phyloP scores from a whole-genome alignment of 192 early-diverging fungal species.

The Geranomyces michiganensis region DNA sequence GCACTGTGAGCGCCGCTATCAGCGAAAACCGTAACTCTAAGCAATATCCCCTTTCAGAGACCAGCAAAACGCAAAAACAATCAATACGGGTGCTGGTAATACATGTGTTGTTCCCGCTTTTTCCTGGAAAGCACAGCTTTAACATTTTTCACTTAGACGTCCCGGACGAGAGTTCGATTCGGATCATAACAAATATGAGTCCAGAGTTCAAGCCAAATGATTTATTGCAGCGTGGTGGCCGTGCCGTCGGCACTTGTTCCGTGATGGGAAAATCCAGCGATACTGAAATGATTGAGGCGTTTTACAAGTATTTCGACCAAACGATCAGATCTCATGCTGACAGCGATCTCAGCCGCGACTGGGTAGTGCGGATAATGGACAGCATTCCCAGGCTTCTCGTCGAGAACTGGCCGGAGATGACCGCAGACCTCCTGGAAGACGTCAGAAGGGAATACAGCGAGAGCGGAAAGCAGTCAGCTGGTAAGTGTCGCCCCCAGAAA shows the following conservation, averaged over 20 bases:
- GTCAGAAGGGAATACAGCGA: constrained; percentile 50
- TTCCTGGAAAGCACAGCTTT: not conserved
- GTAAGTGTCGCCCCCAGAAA: constrained; percentile 25
- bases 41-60: constrained; percentile 29
- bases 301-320: constrained; percentile 58
- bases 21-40: not conserved
- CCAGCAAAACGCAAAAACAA: constrained; percentile 47
- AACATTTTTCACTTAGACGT: not conserved
- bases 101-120: not conserved
- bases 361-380: constrained; percentile 46
- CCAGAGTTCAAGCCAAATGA: constrained; percentile 20
- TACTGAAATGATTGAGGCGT: constrained; percentile 37
- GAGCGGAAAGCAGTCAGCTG: constrained; percentile 55
- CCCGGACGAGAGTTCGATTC: not conserved
- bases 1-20: not conserved
- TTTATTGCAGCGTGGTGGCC: not conserved
- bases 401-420: constrained; percentile 34
- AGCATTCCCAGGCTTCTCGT: constrained; percentile 43
- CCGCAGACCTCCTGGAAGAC: constrained; percentile 49
- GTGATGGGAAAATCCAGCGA: not conserved
- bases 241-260: not conserved
- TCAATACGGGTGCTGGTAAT: constrained; percentile 1
- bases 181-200: constrained; percentile 23
- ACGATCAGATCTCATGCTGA: constrained; percentile 51
- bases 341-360: constrained; percentile 36